Conservation (phyloP, 176 grass and related monocot genomes). For the Oryza longistaminata region DNA sequence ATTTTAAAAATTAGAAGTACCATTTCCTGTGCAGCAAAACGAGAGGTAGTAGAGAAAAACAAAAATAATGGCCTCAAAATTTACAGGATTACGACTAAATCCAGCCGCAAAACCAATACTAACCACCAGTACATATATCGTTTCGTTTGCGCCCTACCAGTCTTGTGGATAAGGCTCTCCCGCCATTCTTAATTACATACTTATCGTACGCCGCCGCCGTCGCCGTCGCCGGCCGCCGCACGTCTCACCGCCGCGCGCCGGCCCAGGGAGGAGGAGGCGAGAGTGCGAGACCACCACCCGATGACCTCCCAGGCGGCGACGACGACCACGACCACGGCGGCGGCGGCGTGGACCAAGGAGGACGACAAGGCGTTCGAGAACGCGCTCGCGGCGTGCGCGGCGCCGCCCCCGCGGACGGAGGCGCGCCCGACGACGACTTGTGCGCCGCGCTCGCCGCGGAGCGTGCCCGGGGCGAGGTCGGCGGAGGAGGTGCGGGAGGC, state of each 20-base stretch:
- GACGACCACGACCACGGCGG: background rate
- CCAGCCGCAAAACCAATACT: slow-evolving; percentile 21
- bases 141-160: background rate
- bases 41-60: background rate
- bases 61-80: slow-evolving; percentile 13
- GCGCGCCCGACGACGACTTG: slow-evolving; percentile 48
- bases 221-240: background rate
- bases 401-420: slow-evolving; percentile 35
- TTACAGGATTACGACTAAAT: slow-evolving; percentile 22
- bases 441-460: slow-evolving; percentile 51
- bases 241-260: background rate
- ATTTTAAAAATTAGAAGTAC: background rate
- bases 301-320: slow-evolving; percentile 45
- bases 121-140: slow-evolving; percentile 38
- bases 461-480: slow-evolving; percentile 55
- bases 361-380: slow-evolving; percentile 98
- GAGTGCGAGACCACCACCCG: background rate
- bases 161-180: slow-evolving; percentile 39
- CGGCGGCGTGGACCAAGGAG: slow-evolving; percentile 65
- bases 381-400: slow-evolving; percentile 54
- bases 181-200: slow-evolving; percentile 27
- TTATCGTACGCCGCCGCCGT: slow-evolving; percentile 21
- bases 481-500: slow-evolving; percentile 67
- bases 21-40: background rate
- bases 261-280: background rate